Evolutionary conservation across 768 basidiomycete species (phyloP), one percentile per base, ranked within the genome.

Genomic region (Arthromyces matolae): DNA sequence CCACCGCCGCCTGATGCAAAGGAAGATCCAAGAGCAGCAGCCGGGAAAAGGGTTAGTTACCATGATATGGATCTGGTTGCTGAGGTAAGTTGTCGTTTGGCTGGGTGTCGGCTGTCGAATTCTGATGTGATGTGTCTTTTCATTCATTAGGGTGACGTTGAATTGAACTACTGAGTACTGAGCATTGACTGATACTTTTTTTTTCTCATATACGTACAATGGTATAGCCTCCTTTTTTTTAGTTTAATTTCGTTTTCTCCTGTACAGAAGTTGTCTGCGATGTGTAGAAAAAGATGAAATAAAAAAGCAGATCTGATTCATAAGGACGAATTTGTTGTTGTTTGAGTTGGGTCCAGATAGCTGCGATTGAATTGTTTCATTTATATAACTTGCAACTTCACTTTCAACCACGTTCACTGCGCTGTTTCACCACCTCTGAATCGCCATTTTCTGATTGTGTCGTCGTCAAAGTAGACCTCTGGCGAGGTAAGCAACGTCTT

Each of bases 41-140:
- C 84, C 27, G 90, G 90, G 36, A 87, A 84, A 68, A 81, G 89
- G 66, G 83, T 97, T 46, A 93, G 89, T 69, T 97, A 97, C 62
- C 85, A 92, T 63, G 94, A 97, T 68, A 89, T 96, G 84, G 94
- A 97, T 71, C 72, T 88, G 64, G 89, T 92, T 55, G 89, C 91
- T 23, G 89, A 89, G 75, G 83, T 77, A 45, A 35, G 59, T 56
- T 33, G 36, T 29, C 6, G 19, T 49, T 47, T 49, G 51, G 45
- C 45, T 38, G 42, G n/a, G 39, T 49, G 25, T 32, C 18, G 14
- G 16, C 35, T 49, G 20, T 27, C 28, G 47, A n/a, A 14, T 29
- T 38, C 25, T 38, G 29, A 45, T 49, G 38, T 42, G 40, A 43
- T 52, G 56, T 42, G 56, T 34, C 38, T 49, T 42, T 18, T 38